Conservation (phyloP, 352 stramenopile species). For the Stramenopiles sp. region DNA sequence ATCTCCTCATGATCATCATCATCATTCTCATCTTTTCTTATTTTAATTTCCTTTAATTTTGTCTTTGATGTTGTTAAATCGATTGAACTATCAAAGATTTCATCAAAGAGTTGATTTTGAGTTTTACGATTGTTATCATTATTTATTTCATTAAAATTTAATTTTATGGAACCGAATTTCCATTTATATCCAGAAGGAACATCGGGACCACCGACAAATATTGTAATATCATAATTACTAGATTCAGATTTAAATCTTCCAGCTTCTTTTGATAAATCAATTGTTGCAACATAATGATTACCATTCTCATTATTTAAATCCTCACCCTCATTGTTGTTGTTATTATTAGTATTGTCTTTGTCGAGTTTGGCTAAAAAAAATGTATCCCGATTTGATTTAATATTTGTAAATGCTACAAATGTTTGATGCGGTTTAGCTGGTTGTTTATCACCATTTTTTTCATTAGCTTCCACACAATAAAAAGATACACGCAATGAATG, state of each 20-base stretch:
- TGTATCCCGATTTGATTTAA: background rate
- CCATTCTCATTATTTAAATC: too few species aligned
- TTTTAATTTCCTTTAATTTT: too few species aligned
- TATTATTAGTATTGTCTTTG: background rate
- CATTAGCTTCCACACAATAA: background rate
- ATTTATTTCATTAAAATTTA: background rate
- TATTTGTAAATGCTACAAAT: background rate
- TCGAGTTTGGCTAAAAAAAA: background rate
- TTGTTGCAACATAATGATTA: background rate
- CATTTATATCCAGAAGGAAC: background rate
- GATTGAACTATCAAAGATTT: background rate
- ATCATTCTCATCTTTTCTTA: too few species aligned
- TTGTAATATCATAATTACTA: background rate
- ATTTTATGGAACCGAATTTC: background rate
- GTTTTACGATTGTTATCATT: background rate
- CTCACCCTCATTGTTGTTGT: background rate
- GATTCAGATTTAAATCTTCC: background rate
- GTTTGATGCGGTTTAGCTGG: background rate
- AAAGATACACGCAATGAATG: background rate
- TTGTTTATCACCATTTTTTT: background rate
- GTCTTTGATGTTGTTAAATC: too few species aligned
- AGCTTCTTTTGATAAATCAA: background rate
- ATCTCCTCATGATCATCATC: too few species aligned
- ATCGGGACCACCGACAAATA: background rate
- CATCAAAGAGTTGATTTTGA: background rate